Conservation (phyloP, 208 protist species). For the Leishmania mexicana region DNA sequence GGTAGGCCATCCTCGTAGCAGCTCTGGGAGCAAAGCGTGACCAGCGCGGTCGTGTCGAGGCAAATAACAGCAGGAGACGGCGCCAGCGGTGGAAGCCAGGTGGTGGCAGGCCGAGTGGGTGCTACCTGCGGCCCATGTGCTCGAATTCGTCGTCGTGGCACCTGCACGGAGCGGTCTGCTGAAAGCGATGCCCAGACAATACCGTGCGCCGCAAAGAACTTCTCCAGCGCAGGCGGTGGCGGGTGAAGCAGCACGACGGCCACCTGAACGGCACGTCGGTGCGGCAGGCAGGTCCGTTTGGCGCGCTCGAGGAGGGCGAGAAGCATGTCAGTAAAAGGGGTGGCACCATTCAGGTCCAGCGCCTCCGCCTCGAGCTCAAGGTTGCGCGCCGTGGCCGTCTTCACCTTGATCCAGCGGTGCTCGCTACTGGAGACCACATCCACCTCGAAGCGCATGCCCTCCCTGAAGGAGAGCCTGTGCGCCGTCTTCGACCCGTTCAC, state of each 20-base stretch:
- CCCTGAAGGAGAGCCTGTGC: neutral
- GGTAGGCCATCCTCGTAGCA: constrained; percentile 40
- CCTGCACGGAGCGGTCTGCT: too few relatives aligned
- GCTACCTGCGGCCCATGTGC: neutral
- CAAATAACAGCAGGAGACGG: constrained; percentile 39
- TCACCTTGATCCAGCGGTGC: constrained; percentile 72
- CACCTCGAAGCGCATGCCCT: constrained; percentile 36
- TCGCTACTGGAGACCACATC: constrained; percentile 59
- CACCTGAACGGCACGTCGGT: constrained; percentile 32
- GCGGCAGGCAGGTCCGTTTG: constrained; percentile 24
- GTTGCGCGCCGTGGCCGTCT: constrained; percentile 33
- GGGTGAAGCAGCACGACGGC: constrained; percentile 31
- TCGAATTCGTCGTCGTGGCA: neutral
- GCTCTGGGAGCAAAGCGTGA: constrained; percentile 72
- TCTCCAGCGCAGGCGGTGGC: constrained; percentile 21
- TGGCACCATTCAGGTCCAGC: constrained; percentile 23
- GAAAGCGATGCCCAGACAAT: constrained; percentile 10
- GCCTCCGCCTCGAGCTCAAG: constrained; percentile 27
- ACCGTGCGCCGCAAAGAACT: constrained; percentile 8
- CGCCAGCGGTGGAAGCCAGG: constrained; percentile 24
- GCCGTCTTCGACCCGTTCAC: neutral
- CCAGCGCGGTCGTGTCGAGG: constrained; percentile 76
- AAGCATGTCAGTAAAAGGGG: constrained; percentile 30
- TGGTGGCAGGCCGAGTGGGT: neutral
- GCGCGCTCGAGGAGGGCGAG: constrained; percentile 29